Evolutionary conservation across 2,329 filamentous ascomycete species (phyloP).

Genomic region (Coniochaeta sp.): DNA sequence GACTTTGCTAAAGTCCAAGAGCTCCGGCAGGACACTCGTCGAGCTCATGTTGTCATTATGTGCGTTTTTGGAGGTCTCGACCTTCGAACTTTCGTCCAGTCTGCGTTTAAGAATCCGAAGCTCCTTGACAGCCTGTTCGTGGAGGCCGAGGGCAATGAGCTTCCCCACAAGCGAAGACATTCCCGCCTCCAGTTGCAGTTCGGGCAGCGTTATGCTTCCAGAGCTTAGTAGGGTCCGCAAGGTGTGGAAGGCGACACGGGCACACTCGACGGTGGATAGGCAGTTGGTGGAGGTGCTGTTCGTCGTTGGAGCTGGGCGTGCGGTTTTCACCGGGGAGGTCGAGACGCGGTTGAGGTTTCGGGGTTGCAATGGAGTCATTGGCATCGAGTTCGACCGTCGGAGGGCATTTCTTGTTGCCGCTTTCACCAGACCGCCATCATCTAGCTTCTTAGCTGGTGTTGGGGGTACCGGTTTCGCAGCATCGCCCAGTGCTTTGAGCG

Average conservation of each 20-base stretch:
- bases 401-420: constrained; percentile 32
- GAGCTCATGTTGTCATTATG: constrained; percentile 27
- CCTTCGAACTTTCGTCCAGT: constrained; percentile 35
- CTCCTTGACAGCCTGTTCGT: constrained; percentile 64
- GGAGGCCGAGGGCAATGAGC: constrained; percentile 55
- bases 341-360: constrained; percentile 53
- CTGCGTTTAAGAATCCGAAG: constrained; percentile 58
- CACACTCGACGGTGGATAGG: constrained; percentile 60
- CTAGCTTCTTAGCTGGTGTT: constrained; percentile 20
- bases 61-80: constrained; percentile 22
- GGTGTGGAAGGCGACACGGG: constrained; percentile 58
- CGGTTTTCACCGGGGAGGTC: constrained; percentile 42
- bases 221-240: constrained; percentile 52
- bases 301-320: constrained; percentile 15
- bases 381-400: constrained; percentile 48
- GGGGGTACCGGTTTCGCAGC: constrained; percentile 46
- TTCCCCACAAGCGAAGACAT: constrained; percentile 64
- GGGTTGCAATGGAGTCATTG: constrained; percentile 55
- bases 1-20: constrained; percentile 53
- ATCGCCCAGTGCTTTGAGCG: constrained; percentile 62
- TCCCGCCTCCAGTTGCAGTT: constrained; percentile 65
- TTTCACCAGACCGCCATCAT: constrained; percentile 30
- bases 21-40: constrained; percentile 43
- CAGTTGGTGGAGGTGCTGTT: constrained; percentile 31
- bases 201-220: constrained; percentile 46